These are phyloP conservation scores for Skeletonema costatum DNA, from an alignment of 108 stramenopile species.

Conservation along the genomic window DNA sequence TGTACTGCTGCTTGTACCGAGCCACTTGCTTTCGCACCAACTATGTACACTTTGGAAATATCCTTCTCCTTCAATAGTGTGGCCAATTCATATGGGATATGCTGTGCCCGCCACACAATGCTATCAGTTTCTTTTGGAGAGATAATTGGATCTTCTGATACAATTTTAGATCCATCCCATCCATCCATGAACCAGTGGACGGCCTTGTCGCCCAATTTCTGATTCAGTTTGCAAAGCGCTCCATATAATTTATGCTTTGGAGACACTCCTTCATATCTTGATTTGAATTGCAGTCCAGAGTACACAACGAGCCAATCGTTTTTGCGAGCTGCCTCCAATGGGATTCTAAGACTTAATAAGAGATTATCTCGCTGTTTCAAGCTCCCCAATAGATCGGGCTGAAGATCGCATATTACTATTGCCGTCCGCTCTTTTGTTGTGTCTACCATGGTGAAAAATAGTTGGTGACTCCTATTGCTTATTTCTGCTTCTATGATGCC, in stretches of 20 bases:
- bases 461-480: no score
- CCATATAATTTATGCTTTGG: constrained; percentile 41
- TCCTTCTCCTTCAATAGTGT: not conserved
- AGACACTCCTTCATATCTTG: constrained; percentile 25
- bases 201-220: constrained; percentile 19
- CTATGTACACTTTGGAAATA: constrained; percentile 10
- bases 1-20: constrained; percentile 38
- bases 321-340: constrained; percentile 32
- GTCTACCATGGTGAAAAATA: not conserved
- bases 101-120: constrained; percentile 20
- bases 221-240: constrained; percentile 29
- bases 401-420: constrained; percentile 27
- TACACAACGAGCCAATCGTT: constrained; percentile 17
- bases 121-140: not conserved
- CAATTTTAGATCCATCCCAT: constrained; percentile 16
- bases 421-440: not conserved
- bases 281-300: constrained; percentile 23
- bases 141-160: not conserved
- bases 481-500: no score
- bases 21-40: constrained; percentile 31
- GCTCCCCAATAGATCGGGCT: constrained; percentile 34
- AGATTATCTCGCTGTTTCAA: constrained; percentile 1
- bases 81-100: constrained; percentile 19
- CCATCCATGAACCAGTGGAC: constrained; percentile 50
- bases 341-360: constrained; percentile 20